phyloP scores from a whole-genome alignment of 2,329 filamentous ascomycete genomes.

The Metarhizium guizhouense region DNA sequence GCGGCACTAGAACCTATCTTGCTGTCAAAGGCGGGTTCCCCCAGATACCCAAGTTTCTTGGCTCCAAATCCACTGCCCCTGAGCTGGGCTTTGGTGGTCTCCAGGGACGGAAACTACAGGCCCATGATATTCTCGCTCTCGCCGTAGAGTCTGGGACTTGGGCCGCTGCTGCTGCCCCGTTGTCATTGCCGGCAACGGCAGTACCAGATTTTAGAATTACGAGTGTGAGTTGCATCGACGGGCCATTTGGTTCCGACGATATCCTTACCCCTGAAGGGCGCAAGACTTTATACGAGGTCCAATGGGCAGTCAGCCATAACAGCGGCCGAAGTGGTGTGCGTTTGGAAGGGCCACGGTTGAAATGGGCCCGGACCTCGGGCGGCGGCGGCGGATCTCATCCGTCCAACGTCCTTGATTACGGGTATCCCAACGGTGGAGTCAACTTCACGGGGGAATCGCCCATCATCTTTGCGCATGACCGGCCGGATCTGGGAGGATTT shows the following conservation, averaged over 20 bases:
- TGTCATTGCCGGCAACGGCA: constrained; percentile 1
- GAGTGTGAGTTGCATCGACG: constrained; percentile 18
- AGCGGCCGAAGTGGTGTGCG: constrained; percentile 51
- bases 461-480: constrained; percentile 24
- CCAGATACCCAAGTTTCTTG: constrained; percentile 46
- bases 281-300: constrained; percentile 45
- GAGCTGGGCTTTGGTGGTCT: constrained; percentile 50
- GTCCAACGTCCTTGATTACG: constrained; percentile 30
- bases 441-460: constrained; percentile 26
- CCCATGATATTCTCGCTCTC: constrained; percentile 15
- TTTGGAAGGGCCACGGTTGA: constrained; percentile 47
- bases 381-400: constrained; percentile 57
- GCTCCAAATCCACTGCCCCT: constrained; percentile 50
- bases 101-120: constrained; percentile 45
- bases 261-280: constrained; percentile 36
- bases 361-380: constrained; percentile 50
- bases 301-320: constrained; percentile 55
- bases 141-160: neutral
- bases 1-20: constrained; percentile 48
- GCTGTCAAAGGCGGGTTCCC: constrained; percentile 35
- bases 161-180: neutral
- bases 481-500: constrained; percentile 23
- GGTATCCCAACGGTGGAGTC: constrained; percentile 34
- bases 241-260: constrained; percentile 22
- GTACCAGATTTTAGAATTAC: constrained; percentile 8